These are phyloP conservation scores for Kwoniella botswanensis DNA, from an alignment of 768 basidiomycete species.

Conservation along the genomic window DNA sequence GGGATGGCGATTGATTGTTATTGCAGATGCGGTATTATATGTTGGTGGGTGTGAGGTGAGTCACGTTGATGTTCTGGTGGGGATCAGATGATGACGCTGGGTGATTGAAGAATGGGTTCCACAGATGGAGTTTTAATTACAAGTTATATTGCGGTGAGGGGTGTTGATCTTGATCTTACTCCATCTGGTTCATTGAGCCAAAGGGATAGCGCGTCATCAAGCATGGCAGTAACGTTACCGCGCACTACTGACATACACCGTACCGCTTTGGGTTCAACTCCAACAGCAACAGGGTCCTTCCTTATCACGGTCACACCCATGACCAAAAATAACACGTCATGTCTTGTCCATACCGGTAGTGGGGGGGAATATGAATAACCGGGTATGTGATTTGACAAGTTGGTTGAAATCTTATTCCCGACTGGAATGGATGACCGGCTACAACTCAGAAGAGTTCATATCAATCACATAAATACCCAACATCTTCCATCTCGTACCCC, in stretches of 20 bases:
- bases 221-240: background rate
- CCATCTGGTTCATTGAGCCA: background rate
- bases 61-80: constrained; percentile 2
- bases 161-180: background rate
- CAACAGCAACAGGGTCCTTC: too few relatives aligned
- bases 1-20: background rate
- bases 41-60: background rate
- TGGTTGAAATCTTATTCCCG: background rate
- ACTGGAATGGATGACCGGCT: background rate
- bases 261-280: background rate
- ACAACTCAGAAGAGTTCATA: background rate
- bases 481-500: background rate
- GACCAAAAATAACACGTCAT: background rate
- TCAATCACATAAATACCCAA: background rate
- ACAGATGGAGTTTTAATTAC: background rate
- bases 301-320: background rate
- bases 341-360: background rate
- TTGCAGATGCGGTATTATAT: too few relatives aligned
- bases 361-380: constrained; percentile 5
- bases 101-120: background rate
- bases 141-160: too few relatives aligned
- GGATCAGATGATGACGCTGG: constrained; percentile 1
- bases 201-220: constrained; percentile 3
- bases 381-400: background rate
- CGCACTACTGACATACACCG: background rate